Evolutionary conservation across 495 filamentous ascomycete species (phyloP).

Genomic region (Penicillium antarcticum): DNA sequence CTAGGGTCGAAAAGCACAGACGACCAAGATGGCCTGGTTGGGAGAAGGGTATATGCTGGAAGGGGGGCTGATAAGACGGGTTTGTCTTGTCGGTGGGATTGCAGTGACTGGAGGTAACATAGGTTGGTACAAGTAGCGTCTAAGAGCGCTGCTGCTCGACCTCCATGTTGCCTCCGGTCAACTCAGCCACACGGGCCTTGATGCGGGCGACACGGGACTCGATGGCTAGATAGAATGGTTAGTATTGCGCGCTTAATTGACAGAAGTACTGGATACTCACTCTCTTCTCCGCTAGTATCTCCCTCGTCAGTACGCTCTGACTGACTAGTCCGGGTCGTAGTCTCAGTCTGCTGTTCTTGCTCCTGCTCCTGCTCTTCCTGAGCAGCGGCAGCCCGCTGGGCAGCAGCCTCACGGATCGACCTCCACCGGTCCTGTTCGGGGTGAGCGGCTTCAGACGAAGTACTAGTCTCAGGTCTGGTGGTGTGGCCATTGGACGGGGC

Average conservation of each 20-base stretch:
- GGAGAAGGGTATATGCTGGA: slow-evolving; percentile 12
- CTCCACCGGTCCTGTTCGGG: slow-evolving; percentile 78
- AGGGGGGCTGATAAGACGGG: slow-evolving; percentile 1
- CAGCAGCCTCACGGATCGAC: slow-evolving; percentile 91
- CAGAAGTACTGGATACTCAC: slow-evolving; percentile 51
- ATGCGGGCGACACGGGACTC: slow-evolving; percentile 95
- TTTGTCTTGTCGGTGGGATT: not conserved
- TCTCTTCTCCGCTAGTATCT: slow-evolving; percentile 93
- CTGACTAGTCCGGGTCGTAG: slow-evolving; percentile 30
- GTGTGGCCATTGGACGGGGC: slow-evolving; percentile 22
- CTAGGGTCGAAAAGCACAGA: slow-evolving; percentile 14
- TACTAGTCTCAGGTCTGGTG: slow-evolving; percentile 6
- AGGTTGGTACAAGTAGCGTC: not conserved
- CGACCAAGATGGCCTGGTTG: slow-evolving; percentile 9
- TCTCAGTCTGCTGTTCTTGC: slow-evolving; percentile 51
- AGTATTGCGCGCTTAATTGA: slow-evolving; percentile 4
- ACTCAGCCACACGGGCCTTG: slow-evolving; percentile 91
- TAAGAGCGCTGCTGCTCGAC: slow-evolving; percentile 15
- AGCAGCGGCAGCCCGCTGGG: slow-evolving; percentile 64
- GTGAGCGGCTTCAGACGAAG: slow-evolving; percentile 3
- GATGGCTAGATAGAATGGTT: slow-evolving; percentile 61
- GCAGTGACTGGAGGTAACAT: not conserved
- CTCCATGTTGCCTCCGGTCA: slow-evolving; percentile 78
- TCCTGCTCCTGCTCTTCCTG: slow-evolving; percentile 54
- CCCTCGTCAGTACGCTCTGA: slow-evolving; percentile 67